These are phyloP conservation scores for Blumeria graminis DNA, from an alignment of 2,329 filamentous ascomycete species.

Conservation along the genomic window DNA sequence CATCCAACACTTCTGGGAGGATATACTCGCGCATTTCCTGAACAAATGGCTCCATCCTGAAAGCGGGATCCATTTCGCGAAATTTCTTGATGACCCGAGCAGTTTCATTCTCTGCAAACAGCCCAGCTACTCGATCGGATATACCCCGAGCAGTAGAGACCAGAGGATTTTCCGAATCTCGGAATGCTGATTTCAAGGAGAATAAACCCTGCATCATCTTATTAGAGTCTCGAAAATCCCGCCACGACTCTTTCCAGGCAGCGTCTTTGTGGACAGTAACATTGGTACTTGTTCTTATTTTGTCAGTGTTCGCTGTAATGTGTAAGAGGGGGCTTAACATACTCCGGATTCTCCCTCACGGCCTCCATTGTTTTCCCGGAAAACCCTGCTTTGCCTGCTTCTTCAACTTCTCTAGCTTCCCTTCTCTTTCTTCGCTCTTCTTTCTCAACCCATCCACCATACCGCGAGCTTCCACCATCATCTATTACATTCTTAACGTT, in stretches of 20 bases:
- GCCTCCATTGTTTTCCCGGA: slow-evolving; percentile 28
- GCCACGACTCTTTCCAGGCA: slow-evolving; percentile 96
- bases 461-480: slow-evolving; percentile 84
- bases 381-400: slow-evolving; percentile 19
- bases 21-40: slow-evolving; percentile 96
- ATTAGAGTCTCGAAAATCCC: slow-evolving; percentile 76
- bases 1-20: slow-evolving; percentile 84
- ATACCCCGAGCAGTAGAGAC: slow-evolving; percentile 79
- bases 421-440: slow-evolving; percentile 69
- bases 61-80: slow-evolving; percentile 79
- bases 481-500: slow-evolving; percentile 90
- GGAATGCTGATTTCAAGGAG: slow-evolving; percentile 63
- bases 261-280: slow-evolving; percentile 91
- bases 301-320: slow-evolving; percentile 13
- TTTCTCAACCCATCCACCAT: slow-evolving; percentile 91
- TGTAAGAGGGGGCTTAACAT: slow-evolving; percentile 19
- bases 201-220: slow-evolving; percentile 76
- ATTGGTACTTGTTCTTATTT: slow-evolving; percentile 66
- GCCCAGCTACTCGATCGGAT: slow-evolving; percentile 75
- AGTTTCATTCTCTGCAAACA: slow-evolving; percentile 97
- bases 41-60: slow-evolving; percentile 86
- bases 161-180: slow-evolving; percentile 91
- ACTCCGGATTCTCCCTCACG: slow-evolving; percentile 70
- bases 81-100: slow-evolving; percentile 97
- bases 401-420: slow-evolving; percentile 45